Evolutionary conservation across 176 grass and related monocot species (phyloP), one percentile per base, ranked within the genome.

Genomic region (Olyra latifolia): DNA sequence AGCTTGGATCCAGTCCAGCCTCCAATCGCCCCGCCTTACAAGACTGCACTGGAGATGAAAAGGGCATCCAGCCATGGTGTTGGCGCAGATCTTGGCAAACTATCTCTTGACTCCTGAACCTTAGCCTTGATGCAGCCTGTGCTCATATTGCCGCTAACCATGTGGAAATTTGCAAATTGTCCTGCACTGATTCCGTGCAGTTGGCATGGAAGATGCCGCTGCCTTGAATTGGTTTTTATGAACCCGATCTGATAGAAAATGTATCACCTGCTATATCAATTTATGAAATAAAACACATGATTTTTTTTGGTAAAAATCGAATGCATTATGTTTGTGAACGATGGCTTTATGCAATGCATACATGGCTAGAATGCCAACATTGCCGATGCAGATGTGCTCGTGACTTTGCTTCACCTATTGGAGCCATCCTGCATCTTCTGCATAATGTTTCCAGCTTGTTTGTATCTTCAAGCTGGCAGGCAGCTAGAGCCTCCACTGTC

Each of bases 1-100:
- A 94, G 87, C 76, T 80, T 98, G 85, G 95, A 93, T 62, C 90
- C 95, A 0, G 81, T 93, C 19, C 95, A 98, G 74, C 95, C 92
- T 27, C 92, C 90, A 4, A 98, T 95, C 30, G 88, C 89, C 8
- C 95, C 92, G 0, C 92, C 92, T 5, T 98, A 98, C 83, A 94
- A 98, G 27, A 94, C 85, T 0, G 92, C 95, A 2, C 44, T 93
- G 43, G 85, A 92, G 71, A 88, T 93, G 76, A 93, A 89, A 83
- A 98, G 89, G 84, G 94, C 84, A 1, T 73, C 81, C 8, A 88
- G 74, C 80, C 91, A 91, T 1, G 61, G 91, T 0, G 27, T 22
- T 8, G 57, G 76, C 8, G 45, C 61, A 47, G 85, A 89, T 68
- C 40, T 62, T n/a, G 32, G 60, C 46, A 91, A 88, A 62, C 25